Percentiles rank a stretch among this genome's conserved stretches.
phyloP scores from a whole-genome alignment of 805 yeast genomes.

The Saccharomycopsis malanga region DNA sequence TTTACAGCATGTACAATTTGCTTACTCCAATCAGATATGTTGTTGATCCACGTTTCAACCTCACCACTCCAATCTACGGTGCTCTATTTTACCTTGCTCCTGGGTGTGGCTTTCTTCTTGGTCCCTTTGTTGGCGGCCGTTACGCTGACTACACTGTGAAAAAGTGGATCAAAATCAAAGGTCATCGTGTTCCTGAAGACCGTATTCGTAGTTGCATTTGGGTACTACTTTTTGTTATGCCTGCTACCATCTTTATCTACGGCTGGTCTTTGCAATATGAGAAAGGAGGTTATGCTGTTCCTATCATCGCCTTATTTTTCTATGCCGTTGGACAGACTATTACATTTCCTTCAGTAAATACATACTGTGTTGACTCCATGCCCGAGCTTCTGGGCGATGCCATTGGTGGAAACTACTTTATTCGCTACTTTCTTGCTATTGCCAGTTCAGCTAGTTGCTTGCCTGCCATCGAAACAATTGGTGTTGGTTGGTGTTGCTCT shows the following conservation, averaged over 20 bases:
- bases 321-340: slow-evolving; percentile 46
- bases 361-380: slow-evolving; percentile 53
- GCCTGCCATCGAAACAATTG: slow-evolving; percentile 39
- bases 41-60: slow-evolving; percentile 47
- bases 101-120: slow-evolving; percentile 45
- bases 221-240: slow-evolving; percentile 39
- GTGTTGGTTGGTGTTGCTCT: slow-evolving; percentile 52
- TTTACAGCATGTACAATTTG: slow-evolving; percentile 45
- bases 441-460: slow-evolving; percentile 45
- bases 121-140: slow-evolving; percentile 46
- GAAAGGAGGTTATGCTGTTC: slow-evolving; percentile 50
- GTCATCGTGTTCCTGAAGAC: slow-evolving; percentile 46
- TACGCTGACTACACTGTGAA: slow-evolving; percentile 45
- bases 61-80: slow-evolving; percentile 42
- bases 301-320: slow-evolving; percentile 42
- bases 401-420: slow-evolving; percentile 46
- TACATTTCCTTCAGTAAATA: slow-evolving; percentile 45
- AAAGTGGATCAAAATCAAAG: slow-evolving; percentile 36
- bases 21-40: slow-evolving; percentile 51
- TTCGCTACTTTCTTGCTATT: slow-evolving; percentile 45
- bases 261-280: slow-evolving; percentile 47
- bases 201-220: slow-evolving; percentile 36
- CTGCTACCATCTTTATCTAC: slow-evolving; percentile 39
- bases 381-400: slow-evolving; percentile 50
- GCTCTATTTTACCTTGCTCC: slow-evolving; percentile 52